Evolutionary conservation across 768 basidiomycete species (phyloP), one percentile per base, ranked within the genome.

Genomic region (Rubroboletus satanas): DNA sequence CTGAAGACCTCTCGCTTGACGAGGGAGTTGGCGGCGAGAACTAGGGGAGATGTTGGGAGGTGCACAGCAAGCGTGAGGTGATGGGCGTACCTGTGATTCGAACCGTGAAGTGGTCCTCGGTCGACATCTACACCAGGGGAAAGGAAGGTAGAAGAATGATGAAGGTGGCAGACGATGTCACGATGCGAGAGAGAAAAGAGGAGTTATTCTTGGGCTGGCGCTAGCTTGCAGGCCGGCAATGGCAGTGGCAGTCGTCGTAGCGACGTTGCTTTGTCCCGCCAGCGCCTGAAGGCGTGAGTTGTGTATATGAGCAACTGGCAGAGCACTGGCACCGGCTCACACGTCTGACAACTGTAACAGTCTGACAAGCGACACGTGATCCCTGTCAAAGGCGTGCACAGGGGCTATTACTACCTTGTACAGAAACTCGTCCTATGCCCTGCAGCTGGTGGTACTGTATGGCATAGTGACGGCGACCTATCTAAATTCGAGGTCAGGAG

Each of bases 1-100:
- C 87, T 78, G 66, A 92, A 82, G 7, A 92, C 73, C 62, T 91
- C 89, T 29, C 90, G 82, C 68, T 91, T 92, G 58, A 76, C 79
- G 28, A 93, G 80, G 36, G 82, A 82, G 60, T 78, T 83, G 38
- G 90, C 93, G 28, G 85, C 87, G 63, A 87, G 84, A 53, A 93
- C 90, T 92, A 62, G 31, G 35, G n/a, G 36, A n/a, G 42, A 45
- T 55, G 38, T 47, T 11, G n/a, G 28, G 15, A 10, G 23, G 11
- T 36, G 46, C 15, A 47, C 23, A 43, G 37, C 46, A 45, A 21
- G 33, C 17, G n/a, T 5, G 14, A 7, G 5, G 28, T 37, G 49
- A 55, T 14, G 2, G 7, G 18, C 54, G 2, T n/a, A 64, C 67
- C 62, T n/a, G 67, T 69, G 29, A 69, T 70, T 48, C 62, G 56